Base-by-base conservation (phyloP, 1,139 yeast genomes). In the Diutina neorugosa region DNA sequence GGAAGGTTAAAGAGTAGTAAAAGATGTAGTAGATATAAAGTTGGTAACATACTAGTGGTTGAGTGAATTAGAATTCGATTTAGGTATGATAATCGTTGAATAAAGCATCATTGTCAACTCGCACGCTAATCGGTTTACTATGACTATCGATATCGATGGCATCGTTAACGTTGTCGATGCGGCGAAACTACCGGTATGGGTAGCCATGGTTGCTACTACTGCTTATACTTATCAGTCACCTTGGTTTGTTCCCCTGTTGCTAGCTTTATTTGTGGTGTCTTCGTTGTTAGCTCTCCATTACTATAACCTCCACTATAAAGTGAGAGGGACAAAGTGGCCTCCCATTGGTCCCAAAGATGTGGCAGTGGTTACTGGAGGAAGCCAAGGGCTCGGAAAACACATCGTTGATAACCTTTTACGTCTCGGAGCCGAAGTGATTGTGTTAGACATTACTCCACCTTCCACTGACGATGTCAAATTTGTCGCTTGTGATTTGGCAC, bases 361-460 rank as follows among this genome's bases (percentile, higher is more conserved):
- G 8, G 81, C 80, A 0, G 59, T 84, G 14, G 68, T 84, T 1
- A 84, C 91, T 0, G 91, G 91, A 1, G 90, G 87, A 0, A 73
- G 84, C 37, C 65, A 70, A 52, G 90, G 90, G 0, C 65, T 84
- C 9, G 91, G 91, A 0, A 59, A 64, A 9, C 75, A 70, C 41
- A 61, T 84, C 5, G 72, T 73, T 0, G 62, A 64, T 12, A 55
- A 61, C 19, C 62, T 84, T 2, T 55, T 71, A 0, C 62, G 63
- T 19, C 66, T 68, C 0, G 65, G 71, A 18, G 64, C 61, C 18
- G 71, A 73, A 31, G 74, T 82, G 6, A 70, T 63, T 52, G 60
- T 44, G 31, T 14, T 44, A 23, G 48, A 44, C 25, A 44, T 44
- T 11, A 44, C 23, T 11, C 34, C 34, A 9, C 48, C 48, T 7